These are phyloP conservation scores for Mycena latifolia DNA, from an alignment of 768 basidiomycete species.

Conservation along the genomic window DNA sequence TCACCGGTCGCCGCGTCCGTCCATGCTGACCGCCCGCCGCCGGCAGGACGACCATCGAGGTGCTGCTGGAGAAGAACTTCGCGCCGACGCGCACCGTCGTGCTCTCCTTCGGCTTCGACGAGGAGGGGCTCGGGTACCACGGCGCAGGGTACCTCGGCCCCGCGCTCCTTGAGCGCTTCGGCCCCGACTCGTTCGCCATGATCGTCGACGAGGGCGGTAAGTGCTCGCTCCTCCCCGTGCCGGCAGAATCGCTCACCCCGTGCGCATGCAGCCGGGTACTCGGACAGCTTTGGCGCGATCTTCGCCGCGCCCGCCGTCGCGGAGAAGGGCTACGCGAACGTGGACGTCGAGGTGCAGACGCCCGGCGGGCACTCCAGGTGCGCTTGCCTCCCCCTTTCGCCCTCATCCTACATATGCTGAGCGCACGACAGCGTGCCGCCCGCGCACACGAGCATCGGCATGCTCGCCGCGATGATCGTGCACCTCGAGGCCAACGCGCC, in stretches of 20 bases:
- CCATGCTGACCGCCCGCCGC: too few species aligned
- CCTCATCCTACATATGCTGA: constrained; percentile 50
- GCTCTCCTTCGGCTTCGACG: constrained; percentile 63
- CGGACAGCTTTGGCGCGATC: constrained; percentile 46
- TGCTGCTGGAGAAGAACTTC: constrained; percentile 34
- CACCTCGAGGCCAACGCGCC: constrained; percentile 64
- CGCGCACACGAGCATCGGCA: constrained; percentile 61
- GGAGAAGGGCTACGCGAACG: constrained; percentile 65
- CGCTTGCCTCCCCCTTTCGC: constrained; percentile 43
- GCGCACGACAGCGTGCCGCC: constrained; percentile 25
- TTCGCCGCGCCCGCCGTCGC: constrained; percentile 58
- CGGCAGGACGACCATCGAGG: constrained; percentile 29
- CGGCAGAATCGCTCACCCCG: too few species aligned
- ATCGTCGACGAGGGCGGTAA: constrained; percentile 74
- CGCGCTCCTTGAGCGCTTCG: constrained; percentile 62
- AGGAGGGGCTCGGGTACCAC: constrained; percentile 58
- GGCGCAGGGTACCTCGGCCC: constrained; percentile 53
- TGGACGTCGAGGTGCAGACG: constrained; percentile 52
- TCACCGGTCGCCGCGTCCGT: too few species aligned
- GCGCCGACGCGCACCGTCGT: constrained; percentile 38
- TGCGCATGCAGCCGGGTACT: constrained; percentile 24
- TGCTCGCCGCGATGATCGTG: constrained; percentile 66
- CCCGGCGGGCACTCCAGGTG: constrained; percentile 74
- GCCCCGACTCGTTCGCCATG: constrained; percentile 66
- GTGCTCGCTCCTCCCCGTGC: too few species aligned